Conservation (phyloP, 2,329 filamentous ascomycete species). For the Colletotrichum orchidophilum region DNA sequence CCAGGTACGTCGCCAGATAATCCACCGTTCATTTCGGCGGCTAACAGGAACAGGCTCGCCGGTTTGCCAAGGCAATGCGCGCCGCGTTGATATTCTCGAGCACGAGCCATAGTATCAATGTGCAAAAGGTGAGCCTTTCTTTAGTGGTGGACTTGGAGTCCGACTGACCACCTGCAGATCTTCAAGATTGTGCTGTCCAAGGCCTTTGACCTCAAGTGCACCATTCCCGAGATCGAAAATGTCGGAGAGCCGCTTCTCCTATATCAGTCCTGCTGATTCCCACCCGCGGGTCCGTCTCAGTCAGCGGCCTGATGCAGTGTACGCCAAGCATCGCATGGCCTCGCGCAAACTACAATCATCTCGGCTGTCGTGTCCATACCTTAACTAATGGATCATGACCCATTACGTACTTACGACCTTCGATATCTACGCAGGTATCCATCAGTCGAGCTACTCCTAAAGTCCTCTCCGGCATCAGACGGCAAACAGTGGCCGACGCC, state of each 20-base stretch:
- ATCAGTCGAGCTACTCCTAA: conserved; percentile 22
- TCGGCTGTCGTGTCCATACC: conserved; percentile 20
- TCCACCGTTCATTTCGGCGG: background rate
- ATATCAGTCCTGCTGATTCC: conserved; percentile 72
- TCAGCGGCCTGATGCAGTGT: conserved; percentile 5
- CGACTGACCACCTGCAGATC: conserved; percentile 67
- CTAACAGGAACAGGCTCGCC: conserved; percentile 73
- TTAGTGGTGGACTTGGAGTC: conserved; percentile 5
- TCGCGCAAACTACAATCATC: background rate
- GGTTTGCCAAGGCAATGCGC: conserved; percentile 98
- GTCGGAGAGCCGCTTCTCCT: conserved; percentile 94
- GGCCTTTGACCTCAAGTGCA: conserved; percentile 98
- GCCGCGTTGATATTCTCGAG: conserved; percentile 98
- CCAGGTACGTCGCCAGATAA: conserved; percentile 67
- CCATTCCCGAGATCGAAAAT: conserved; percentile 98
- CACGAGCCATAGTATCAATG: conserved; percentile 99
- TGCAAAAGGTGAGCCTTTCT: conserved; percentile 79
- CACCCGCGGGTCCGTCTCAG: background rate
- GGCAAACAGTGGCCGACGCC: background rate
- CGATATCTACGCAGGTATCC: conserved; percentile 19
- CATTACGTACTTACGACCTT: conserved; percentile 35
- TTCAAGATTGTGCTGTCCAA: conserved; percentile 99
- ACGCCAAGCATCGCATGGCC: background rate
- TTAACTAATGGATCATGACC: conserved; percentile 34
- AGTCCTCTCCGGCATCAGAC: background rate